Evolutionary conservation across 148 eudicot genomes (phyloP).

Genomic region (Cornus florida): DNA sequence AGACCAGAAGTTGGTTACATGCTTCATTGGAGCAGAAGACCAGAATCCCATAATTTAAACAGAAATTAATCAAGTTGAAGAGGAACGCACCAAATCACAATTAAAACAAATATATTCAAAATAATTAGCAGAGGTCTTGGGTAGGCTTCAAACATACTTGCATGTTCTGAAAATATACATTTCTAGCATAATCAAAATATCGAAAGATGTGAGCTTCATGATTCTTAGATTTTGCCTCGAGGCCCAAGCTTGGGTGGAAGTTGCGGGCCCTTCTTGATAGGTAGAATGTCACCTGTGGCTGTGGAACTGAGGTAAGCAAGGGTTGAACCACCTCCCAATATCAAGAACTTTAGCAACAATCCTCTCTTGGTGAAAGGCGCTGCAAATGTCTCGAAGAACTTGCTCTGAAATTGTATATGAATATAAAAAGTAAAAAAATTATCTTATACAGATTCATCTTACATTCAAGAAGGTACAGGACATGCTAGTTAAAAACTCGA

Average conservation of each 20-base stretch:
- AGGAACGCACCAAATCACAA: constrained; percentile 1
- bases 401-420: constrained; percentile 61
- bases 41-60: neutral
- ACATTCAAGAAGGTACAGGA: neutral
- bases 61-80: neutral
- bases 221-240: constrained; percentile 75
- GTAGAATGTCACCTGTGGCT: constrained; percentile 72
- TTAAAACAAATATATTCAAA: neutral
- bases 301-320: constrained; percentile 81
- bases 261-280: constrained; percentile 95
- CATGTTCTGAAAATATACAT: constrained; percentile 26
- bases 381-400: constrained; percentile 98
- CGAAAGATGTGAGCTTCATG: constrained; percentile 18
- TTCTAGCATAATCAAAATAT: constrained; percentile 15
- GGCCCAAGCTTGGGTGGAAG: constrained; percentile 93
- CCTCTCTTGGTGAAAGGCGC: constrained; percentile 99
- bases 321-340: constrained; percentile 86
- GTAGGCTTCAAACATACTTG: constrained; percentile 30
- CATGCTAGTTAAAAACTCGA: neutral
- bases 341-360: constrained; percentile 85
- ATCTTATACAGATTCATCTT: neutral
- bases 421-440: neutral
- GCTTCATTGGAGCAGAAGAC: too few relatives aligned
- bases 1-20: too few relatives aligned
- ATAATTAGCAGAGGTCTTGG: neutral